Conservation (phyloP, 768 basidiomycete species). For the Lactarius psammicola region DNA sequence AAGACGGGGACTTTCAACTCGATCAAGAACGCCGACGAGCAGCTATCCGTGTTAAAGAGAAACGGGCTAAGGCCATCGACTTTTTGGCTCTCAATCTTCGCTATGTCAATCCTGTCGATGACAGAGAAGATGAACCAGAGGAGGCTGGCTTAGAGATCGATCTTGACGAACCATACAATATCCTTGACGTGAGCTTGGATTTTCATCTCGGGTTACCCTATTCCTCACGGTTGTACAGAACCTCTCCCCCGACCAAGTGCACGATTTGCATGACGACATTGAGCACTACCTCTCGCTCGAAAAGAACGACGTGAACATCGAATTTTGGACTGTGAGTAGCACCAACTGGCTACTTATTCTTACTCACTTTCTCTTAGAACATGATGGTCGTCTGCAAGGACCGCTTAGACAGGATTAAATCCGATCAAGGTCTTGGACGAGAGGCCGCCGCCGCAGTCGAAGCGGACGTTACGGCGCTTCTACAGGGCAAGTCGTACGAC, state of each 20-base stretch:
- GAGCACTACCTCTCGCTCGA: constrained; percentile 88
- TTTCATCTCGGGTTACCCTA: background rate
- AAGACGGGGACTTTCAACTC: constrained; percentile 96
- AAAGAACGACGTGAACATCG: constrained; percentile 77
- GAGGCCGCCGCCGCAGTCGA: constrained; percentile 81
- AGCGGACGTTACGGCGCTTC: constrained; percentile 72
- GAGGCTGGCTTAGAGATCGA: constrained; percentile 95
- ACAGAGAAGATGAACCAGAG: constrained; percentile 70
- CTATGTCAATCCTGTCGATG: constrained; percentile 72
- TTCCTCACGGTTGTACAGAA: constrained; percentile 49
- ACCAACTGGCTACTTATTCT: constrained; percentile 13
- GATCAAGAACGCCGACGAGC: constrained; percentile 91
- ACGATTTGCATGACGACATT: constrained; percentile 94
- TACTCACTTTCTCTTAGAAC: constrained; percentile 49
- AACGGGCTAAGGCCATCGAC: constrained; percentile 97
- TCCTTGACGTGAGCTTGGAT: constrained; percentile 76
- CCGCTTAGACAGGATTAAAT: constrained; percentile 72
- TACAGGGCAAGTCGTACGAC: constrained; percentile 83
- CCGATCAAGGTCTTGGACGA: constrained; percentile 58
- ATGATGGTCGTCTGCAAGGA: constrained; percentile 98
- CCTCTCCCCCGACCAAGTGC: constrained; percentile 80
- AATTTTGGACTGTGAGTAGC: constrained; percentile 90
- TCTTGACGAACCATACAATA: constrained; percentile 96
- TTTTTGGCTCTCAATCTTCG: constrained; percentile 94
- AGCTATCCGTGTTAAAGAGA: constrained; percentile 92